Evolutionary conservation across 1,284 basidiomycete genomes (phyloP).

Genomic region (Trichosporon coremiiforme): DNA sequence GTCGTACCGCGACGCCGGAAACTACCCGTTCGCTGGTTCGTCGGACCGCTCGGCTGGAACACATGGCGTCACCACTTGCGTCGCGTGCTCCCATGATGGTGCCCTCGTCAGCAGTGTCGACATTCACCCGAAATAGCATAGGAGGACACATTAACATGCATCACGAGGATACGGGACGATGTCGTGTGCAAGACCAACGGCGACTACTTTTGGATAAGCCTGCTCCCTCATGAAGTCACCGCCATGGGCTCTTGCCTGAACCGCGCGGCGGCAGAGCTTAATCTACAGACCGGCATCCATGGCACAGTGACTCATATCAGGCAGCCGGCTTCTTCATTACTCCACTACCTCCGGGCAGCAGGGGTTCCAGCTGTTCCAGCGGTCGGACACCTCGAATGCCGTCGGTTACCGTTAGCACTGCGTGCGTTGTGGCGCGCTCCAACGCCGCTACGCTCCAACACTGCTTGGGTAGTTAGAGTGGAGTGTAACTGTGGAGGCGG

Average conservation of each 20-base stretch:
- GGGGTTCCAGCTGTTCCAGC: neutral
- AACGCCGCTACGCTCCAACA: neutral
- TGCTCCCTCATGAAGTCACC: neutral
- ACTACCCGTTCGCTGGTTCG: neutral
- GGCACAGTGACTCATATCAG: too few relatives aligned
- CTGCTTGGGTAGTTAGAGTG: neutral
- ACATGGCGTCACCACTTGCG: too few relatives aligned
- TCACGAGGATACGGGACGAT: too few relatives aligned
- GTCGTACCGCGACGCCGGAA: constrained; percentile 2
- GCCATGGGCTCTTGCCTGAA: neutral
- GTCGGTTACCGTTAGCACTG: neutral
- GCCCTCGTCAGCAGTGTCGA: too few relatives aligned
- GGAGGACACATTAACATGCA: too few relatives aligned
- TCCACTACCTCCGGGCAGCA: neutral
- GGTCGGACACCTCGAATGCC: neutral
- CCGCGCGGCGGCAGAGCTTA: too few relatives aligned
- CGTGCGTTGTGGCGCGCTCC: neutral
- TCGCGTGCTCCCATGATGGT: too few relatives aligned
- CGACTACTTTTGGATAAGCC: neutral
- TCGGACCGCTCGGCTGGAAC: too few relatives aligned
- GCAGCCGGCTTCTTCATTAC: neutral
- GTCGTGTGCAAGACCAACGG: neutral
- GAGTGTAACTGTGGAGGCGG: neutral
- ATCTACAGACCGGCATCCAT: too few relatives aligned
- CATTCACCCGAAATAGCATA: too few relatives aligned